Evolutionary conservation across 163 green algal genomes (phyloP).

Genomic region (Scenedesmus sp.): DNA sequence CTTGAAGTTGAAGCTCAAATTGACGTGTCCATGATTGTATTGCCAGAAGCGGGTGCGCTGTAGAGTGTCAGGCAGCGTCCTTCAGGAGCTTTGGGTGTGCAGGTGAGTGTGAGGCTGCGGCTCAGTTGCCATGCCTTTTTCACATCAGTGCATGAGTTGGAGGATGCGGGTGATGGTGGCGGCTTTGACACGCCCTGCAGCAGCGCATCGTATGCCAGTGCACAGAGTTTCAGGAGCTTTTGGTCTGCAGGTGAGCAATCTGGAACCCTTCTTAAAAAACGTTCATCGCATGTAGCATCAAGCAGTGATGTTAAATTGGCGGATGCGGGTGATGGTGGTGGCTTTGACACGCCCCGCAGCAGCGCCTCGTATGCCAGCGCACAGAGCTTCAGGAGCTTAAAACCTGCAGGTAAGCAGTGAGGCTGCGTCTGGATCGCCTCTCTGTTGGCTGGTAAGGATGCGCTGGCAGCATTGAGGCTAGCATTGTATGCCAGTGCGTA

Average conservation of each 20-base stretch:
- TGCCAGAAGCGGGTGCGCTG: background rate
- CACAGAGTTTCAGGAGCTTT: background rate
- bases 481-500: too few species aligned
- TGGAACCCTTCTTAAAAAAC: too few species aligned
- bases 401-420: background rate
- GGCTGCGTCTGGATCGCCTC: background rate
- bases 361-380: background rate
- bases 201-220: background rate
- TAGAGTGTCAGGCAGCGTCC: background rate
- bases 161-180: background rate
- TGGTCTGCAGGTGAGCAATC: background rate
- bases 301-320: too few species aligned
- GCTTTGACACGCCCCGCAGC: background rate
- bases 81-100: background rate
- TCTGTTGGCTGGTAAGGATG: too few species aligned
- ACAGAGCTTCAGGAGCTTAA: background rate
- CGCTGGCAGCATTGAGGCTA: too few species aligned
- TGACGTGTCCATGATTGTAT: too few species aligned
- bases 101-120: background rate
- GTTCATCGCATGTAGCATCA: too few species aligned
- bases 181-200: background rate
- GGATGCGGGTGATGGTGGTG: background rate
- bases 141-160: background rate
- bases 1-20: too few species aligned
- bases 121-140: background rate